phyloP scores from a whole-genome alignment of 1,139 yeast genomes.

The Pneumocystis murina region DNA sequence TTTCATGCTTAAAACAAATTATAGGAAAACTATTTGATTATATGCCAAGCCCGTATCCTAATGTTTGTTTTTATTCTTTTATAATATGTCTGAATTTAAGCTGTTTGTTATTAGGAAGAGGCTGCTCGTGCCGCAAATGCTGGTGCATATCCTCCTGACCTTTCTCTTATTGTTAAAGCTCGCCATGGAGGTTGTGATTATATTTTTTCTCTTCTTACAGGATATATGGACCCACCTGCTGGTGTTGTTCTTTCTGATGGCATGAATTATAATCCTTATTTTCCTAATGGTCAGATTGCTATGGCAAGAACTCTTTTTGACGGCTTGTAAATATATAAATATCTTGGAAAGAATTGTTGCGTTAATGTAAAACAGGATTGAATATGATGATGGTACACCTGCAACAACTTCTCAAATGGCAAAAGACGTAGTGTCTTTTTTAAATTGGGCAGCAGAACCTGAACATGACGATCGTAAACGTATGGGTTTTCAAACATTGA shows the following conservation, averaged over 20 bases:
- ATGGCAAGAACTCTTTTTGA: constrained; percentile 98
- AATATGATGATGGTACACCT: constrained; percentile 97
- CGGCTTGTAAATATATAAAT: constrained; percentile 34
- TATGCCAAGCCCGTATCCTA: constrained; percentile 88
- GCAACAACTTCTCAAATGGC: constrained; percentile 99
- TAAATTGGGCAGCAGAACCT: constrained; percentile 98
- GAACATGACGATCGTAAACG: constrained; percentile 98
- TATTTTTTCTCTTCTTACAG: constrained; percentile 86
- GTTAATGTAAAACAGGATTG: constrained; percentile 33
- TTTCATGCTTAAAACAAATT: background rate
- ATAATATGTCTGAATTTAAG: background rate
- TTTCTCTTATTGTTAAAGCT: constrained; percentile 92
- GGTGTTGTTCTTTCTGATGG: constrained; percentile 91
- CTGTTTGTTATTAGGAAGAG: constrained; percentile 38
- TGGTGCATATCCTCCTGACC: constrained; percentile 98
- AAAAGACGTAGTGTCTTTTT: constrained; percentile 87
- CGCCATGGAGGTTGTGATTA: constrained; percentile 98
- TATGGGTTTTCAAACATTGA: constrained; percentile 84
- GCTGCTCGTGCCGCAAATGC: constrained; percentile 99
- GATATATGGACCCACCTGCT: constrained; percentile 98
- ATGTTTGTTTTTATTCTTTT: constrained; percentile 20
- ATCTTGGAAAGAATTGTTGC: background rate
- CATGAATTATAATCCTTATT: constrained; percentile 94
- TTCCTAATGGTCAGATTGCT: constrained; percentile 99
- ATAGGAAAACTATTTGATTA: constrained; percentile 79